Percentiles rank a stretch among this genome's conserved stretches.
Evolutionary conservation across 805 yeast genomes (phyloP).

Genomic region (Starmerella vaccinii): DNA sequence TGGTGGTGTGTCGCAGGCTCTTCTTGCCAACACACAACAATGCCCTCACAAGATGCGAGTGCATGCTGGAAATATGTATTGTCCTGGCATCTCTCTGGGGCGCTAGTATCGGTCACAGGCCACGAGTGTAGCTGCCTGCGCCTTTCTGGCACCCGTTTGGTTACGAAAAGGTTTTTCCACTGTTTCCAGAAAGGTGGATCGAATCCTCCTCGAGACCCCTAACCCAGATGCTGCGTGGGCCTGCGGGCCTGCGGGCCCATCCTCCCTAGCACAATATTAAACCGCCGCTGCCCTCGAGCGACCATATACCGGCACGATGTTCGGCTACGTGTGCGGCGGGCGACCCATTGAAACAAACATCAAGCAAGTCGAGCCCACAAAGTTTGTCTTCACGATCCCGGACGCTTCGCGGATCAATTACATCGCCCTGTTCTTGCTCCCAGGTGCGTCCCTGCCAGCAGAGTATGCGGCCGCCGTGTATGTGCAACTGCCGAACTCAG

Average conservation of each 20-base stretch:
- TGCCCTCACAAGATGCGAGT: slow-evolving; percentile 1
- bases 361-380: slow-evolving; percentile 55
- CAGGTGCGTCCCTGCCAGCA: slow-evolving; percentile 61
- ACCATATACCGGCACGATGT: slow-evolving; percentile 45
- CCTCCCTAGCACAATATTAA: no score
- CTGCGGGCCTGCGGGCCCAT: no score
- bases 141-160: slow-evolving; percentile 8
- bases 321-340: slow-evolving; percentile 69
- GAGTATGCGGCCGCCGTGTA: slow-evolving; percentile 74
- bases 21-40: slow-evolving; percentile 26
- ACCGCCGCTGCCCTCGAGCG: no score
- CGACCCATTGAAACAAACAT: slow-evolving; percentile 41
- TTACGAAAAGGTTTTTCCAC: not conserved
- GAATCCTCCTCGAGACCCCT: not conserved
- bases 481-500: slow-evolving; percentile 60
- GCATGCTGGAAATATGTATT: slow-evolving; percentile 27
- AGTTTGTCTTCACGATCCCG: slow-evolving; percentile 53
- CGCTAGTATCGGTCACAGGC: slow-evolving; percentile 20
- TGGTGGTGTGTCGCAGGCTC: slow-evolving; percentile 25
- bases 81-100: slow-evolving; percentile 23
- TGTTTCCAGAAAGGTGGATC: not conserved
- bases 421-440: slow-evolving; percentile 73
- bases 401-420: slow-evolving; percentile 63
- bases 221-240: no score
- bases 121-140: not conserved